Evolutionary conservation across 2,329 filamentous ascomycete species (phyloP).

Genomic region (Pseudocercospora ulei): DNA sequence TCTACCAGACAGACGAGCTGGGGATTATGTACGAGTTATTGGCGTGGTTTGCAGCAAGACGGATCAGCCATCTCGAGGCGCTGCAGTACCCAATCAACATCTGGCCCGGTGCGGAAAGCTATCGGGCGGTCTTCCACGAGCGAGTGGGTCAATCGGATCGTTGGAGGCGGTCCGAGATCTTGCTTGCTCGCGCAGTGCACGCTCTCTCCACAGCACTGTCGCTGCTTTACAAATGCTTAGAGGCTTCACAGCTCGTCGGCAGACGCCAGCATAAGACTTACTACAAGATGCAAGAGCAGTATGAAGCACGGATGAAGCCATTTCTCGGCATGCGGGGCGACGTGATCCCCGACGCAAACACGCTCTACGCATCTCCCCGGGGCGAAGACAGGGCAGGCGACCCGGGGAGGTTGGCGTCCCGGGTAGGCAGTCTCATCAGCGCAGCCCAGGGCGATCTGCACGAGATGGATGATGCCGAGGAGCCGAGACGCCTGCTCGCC

Average conservation of each 20-base stretch:
- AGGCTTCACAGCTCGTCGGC: not conserved
- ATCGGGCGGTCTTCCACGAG: not conserved
- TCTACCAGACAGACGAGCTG: conserved; percentile 79
- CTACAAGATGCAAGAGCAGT: conserved; percentile 57
- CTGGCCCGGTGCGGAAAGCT: conserved; percentile 2
- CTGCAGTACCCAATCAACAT: not conserved
- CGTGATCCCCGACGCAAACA: conserved; percentile 22
- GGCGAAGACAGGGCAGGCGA: not conserved
- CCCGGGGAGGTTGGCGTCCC: not conserved
- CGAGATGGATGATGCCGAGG: not conserved
- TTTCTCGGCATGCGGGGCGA: conserved; percentile 62
- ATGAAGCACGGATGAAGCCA: conserved; percentile 78
- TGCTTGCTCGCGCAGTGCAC: not conserved
- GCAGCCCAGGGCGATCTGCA: conserved; percentile 1
- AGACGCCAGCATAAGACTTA: conserved; percentile 44
- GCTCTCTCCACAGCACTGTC: not conserved
- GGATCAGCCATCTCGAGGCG: conserved; percentile 30
- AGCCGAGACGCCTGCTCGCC: conserved; percentile 24
- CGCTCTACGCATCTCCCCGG: not conserved
- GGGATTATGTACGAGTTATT: conserved; percentile 67
- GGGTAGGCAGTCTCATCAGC: not conserved
- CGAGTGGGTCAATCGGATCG: not conserved
- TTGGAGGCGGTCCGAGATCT: conserved; percentile 2
- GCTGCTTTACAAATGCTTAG: not conserved
- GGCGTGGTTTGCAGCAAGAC: conserved; percentile 6